These are phyloP conservation scores for Lepidium campestre DNA, from an alignment of 441 rosid genomes.

Conservation along the genomic window DNA sequence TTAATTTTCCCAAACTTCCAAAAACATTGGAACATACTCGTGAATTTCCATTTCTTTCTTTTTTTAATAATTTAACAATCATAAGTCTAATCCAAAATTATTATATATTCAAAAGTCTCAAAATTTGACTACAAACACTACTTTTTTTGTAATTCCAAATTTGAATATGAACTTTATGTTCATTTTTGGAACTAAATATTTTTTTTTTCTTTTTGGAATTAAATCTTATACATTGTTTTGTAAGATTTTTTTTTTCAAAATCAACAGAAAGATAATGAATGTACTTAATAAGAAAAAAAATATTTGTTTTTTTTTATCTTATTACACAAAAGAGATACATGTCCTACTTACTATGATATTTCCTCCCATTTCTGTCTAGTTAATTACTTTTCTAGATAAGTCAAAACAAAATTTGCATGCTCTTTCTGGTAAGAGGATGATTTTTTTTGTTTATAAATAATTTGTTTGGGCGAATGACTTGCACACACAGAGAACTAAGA, in stretches of 20 bases:
- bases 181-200: background rate
- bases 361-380: background rate
- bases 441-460: background rate
- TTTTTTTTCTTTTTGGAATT: background rate
- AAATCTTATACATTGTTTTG: background rate
- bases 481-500: slow-evolving; percentile 33
- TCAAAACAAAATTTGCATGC: background rate
- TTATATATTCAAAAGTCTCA: no score
- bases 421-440: background rate
- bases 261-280: no score
- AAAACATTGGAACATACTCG: slow-evolving; percentile 14
- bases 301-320: background rate
- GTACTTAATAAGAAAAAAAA: background rate
- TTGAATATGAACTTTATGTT: background rate
- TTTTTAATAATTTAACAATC: background rate
- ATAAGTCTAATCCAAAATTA: background rate
- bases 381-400: background rate
- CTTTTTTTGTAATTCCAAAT: background rate
- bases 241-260: no score
- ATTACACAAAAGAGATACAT: background rate
- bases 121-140: background rate
- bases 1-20: slow-evolving; percentile 14
- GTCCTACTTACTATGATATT: background rate
- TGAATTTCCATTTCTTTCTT: background rate
- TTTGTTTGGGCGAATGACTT: slow-evolving; percentile 4